These are phyloP conservation scores for Panicum hallii DNA, from an alignment of 202 grass and related monocot genomes.

Conservation along the genomic window DNA sequence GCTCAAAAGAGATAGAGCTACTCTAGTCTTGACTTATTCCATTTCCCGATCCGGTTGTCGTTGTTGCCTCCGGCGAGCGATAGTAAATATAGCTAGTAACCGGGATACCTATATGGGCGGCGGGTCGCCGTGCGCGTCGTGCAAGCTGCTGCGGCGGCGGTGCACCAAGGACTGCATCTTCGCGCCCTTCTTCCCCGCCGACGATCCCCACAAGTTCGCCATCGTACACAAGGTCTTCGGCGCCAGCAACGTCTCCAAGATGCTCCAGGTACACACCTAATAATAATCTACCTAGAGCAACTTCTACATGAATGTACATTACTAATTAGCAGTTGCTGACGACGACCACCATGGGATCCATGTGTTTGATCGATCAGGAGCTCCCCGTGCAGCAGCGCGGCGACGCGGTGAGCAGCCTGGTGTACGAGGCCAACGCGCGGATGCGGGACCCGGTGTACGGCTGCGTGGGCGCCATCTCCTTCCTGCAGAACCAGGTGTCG, in stretches of 20 bases:
- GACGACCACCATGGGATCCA: not conserved
- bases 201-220: slow-evolving; percentile 91
- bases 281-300: not conserved
- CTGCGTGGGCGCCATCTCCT: slow-evolving; percentile 90
- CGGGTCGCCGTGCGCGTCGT: slow-evolving; percentile 82
- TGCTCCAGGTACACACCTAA: slow-evolving; percentile 46
- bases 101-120: slow-evolving; percentile 52
- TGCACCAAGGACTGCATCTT: slow-evolving; percentile 96
- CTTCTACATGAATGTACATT: not conserved
- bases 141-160: slow-evolving; percentile 84
- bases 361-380: slow-evolving; percentile 49
- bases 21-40: not conserved
- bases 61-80: not conserved
- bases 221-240: slow-evolving; percentile 94
- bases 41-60: not conserved
- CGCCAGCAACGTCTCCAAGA: slow-evolving; percentile 97
- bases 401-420: slow-evolving; percentile 88
- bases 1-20: not conserved
- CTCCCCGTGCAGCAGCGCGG: slow-evolving; percentile 77
- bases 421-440: slow-evolving; percentile 90
- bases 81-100: not conserved
- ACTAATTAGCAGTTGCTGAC: not conserved
- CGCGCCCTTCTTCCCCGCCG: slow-evolving; percentile 86
- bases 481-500: slow-evolving; percentile 84
- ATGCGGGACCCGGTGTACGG: slow-evolving; percentile 87